A percentile compares a stretch with the other conserved stretches of the same genome.
Evolutionary conservation across 2,329 filamentous ascomycete genomes (phyloP).

Genomic region (Claviceps monticola): DNA sequence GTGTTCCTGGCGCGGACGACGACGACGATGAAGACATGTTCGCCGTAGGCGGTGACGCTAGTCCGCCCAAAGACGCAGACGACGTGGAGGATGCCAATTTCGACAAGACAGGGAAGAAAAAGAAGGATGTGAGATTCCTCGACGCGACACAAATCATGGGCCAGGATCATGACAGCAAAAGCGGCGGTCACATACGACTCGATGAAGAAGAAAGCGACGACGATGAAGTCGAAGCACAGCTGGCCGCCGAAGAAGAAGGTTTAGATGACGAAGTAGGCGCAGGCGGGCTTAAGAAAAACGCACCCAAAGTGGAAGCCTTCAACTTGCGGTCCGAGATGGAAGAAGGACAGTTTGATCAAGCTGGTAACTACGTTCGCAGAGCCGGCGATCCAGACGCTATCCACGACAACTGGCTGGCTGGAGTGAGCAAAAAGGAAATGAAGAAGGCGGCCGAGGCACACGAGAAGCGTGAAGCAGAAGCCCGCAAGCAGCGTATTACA

Average conservation of each 20-base stretch:
- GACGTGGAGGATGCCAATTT: conserved; percentile 21
- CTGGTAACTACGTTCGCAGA: conserved; percentile 84
- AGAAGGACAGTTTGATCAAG: conserved; percentile 81
- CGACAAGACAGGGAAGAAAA: conserved; percentile 38
- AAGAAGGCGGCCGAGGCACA: conserved; percentile 75
- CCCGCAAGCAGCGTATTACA: conserved; percentile 53
- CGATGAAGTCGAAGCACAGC: conserved; percentile 55
- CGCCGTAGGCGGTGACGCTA: conserved; percentile 45
- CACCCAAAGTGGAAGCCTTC: conserved; percentile 90
- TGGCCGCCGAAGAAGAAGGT: conserved; percentile 58
- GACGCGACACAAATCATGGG: conserved; percentile 58
- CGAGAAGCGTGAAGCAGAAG: conserved; percentile 68
- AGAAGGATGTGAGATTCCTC: conserved; percentile 47
- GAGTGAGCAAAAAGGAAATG: conserved; percentile 88
- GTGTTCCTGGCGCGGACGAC: conserved; percentile 21
- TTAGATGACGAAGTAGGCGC: conserved; percentile 83
- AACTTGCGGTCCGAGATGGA: conserved; percentile 86
- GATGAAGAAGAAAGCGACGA: conserved; percentile 43
- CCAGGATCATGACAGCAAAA: conserved; percentile 59
- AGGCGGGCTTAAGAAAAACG: conserved; percentile 82
- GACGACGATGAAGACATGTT: conserved; percentile 77
- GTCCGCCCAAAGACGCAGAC: conserved; percentile 25
- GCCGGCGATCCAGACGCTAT: conserved; percentile 77
- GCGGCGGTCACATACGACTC: conserved; percentile 56
- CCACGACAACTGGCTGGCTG: conserved; percentile 87